phyloP scores from a whole-genome alignment of 2,329 filamentous ascomycete genomes.

The Sporothrix globosa region DNA sequence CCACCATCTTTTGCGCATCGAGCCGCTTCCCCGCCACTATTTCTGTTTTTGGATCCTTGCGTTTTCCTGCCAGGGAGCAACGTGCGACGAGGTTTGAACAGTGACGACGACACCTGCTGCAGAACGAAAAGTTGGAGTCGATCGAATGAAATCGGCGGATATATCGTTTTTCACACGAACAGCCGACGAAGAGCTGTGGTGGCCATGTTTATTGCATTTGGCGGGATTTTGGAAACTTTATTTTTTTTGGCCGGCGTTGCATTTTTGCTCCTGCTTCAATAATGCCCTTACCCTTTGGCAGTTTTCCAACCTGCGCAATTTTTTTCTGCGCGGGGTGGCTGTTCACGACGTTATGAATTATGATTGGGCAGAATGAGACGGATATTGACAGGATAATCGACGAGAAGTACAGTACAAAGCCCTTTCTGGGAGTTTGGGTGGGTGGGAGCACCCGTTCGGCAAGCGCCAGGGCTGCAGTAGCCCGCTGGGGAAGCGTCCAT shows the following conservation, averaged over 20 bases:
- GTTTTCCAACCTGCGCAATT: not conserved
- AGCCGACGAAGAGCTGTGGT: not conserved
- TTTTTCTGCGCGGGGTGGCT: slow-evolving; percentile 41
- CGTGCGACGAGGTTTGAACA: slow-evolving; percentile 9
- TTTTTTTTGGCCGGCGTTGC: slow-evolving; percentile 25
- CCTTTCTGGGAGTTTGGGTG: slow-evolving; percentile 31
- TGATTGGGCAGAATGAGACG: slow-evolving; percentile 55
- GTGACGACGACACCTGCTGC: slow-evolving; percentile 12
- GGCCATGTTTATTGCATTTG: not conserved
- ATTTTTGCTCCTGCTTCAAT: slow-evolving; percentile 17
- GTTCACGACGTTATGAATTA: slow-evolving; percentile 55
- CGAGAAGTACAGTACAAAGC: slow-evolving; percentile 51
- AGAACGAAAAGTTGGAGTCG: not conserved
- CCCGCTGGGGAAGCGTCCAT: slow-evolving; percentile 26
- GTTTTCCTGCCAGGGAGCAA: slow-evolving; percentile 18
- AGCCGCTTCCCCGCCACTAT: slow-evolving; percentile 28
- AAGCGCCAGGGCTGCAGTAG: slow-evolving; percentile 43
- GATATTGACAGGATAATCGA: slow-evolving; percentile 41
- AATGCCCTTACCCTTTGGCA: too few relatives aligned
- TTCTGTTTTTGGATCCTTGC: slow-evolving; percentile 11
- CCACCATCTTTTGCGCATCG: slow-evolving; percentile 32
- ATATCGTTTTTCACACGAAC: not conserved
- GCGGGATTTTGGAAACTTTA: slow-evolving; percentile 6
- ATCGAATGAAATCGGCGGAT: slow-evolving; percentile 5
- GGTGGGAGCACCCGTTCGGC: slow-evolving; percentile 36